These are phyloP conservation scores for Hortaea werneckii DNA, from an alignment of 2,329 filamentous ascomycete species.

Conservation along the genomic window DNA sequence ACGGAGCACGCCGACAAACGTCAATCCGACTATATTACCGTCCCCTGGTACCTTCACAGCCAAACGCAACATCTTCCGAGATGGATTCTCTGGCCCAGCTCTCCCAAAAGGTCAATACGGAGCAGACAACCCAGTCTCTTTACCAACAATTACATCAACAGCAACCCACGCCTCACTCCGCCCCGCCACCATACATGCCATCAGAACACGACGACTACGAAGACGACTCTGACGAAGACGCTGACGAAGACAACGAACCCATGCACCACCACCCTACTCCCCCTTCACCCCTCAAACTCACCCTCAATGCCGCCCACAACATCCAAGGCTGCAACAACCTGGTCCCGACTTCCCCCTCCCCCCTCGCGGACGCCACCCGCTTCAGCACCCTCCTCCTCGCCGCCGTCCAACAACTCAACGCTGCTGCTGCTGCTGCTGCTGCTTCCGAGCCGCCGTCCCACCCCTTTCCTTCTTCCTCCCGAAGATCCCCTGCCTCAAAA, in stretches of 20 bases:
- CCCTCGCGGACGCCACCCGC: slow-evolving; percentile 30
- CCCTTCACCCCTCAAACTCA: slow-evolving; percentile 35
- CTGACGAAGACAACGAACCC: background rate
- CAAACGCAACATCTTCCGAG: background rate
- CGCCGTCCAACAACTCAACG: slow-evolving; percentile 34
- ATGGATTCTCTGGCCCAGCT: slow-evolving; percentile 3
- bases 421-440: slow-evolving; percentile 22
- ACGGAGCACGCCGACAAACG: too few species aligned
- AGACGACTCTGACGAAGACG: slow-evolving; percentile 6
- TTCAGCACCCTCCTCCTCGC: slow-evolving; percentile 38
- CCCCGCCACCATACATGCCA: slow-evolving; percentile 7
- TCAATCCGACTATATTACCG: background rate
- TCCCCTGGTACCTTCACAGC: background rate
- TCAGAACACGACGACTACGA: background rate
- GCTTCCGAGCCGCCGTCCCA: slow-evolving; percentile 34
- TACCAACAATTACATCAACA: slow-evolving; percentile 2
- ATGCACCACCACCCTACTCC: slow-evolving; percentile 3
- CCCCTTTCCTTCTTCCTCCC: slow-evolving; percentile 23
- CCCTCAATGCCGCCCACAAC: slow-evolving; percentile 40
- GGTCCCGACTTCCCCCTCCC: slow-evolving; percentile 31
- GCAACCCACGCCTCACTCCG: background rate
- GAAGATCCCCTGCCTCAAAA: slow-evolving; percentile 20
- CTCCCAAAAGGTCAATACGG: slow-evolving; percentile 2
- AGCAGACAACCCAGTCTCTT: background rate
- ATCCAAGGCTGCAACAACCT: slow-evolving; percentile 42